Evolutionary conservation across 139 green algal species (phyloP).

Genomic region (Eudorina sp.): DNA sequence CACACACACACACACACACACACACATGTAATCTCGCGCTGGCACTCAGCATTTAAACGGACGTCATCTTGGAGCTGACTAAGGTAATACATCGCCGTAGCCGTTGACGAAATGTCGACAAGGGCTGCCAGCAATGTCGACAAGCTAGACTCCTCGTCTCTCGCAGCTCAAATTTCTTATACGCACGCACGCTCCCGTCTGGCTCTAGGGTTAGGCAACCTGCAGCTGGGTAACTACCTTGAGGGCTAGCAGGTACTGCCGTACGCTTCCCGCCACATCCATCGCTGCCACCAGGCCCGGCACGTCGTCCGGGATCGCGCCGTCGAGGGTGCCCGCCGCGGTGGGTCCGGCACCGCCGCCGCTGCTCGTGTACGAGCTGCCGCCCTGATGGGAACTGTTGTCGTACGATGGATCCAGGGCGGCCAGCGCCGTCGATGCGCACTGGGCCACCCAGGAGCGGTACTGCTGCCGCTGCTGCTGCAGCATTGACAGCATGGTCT

Average conservation of each 20-base stretch:
- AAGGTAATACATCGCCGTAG: too few species aligned
- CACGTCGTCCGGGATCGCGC: not conserved
- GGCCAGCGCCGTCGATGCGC: not conserved
- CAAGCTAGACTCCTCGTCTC: too few species aligned
- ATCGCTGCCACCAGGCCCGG: conserved; percentile 23
- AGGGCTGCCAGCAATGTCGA: too few species aligned
- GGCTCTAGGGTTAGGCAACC: too few species aligned
- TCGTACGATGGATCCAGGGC: conserved; percentile 25
- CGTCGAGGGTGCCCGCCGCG: not conserved
- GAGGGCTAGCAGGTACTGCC: conserved; percentile 15
- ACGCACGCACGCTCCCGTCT: too few species aligned
- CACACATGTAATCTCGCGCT: too few species aligned
- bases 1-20: not conserved
- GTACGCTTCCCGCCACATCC: conserved; percentile 20
- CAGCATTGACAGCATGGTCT: not conserved
- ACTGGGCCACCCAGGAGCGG: conserved; percentile 32
- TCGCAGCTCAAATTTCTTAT: too few species aligned
- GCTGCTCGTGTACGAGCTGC: not conserved
- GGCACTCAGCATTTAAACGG: too few species aligned
- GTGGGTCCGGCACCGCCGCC: not conserved
- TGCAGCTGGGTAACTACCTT: too few species aligned
- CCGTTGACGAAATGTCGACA: too few species aligned
- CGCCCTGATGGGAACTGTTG: not conserved
- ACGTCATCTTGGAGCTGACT: too few species aligned
- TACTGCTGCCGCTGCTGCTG: conserved; percentile 35